Evolutionary conservation across 2,329 filamentous ascomycete species (phyloP), one percentile per base, ranked within the genome.

Genomic region (Blastomyces emzantsi): DNA sequence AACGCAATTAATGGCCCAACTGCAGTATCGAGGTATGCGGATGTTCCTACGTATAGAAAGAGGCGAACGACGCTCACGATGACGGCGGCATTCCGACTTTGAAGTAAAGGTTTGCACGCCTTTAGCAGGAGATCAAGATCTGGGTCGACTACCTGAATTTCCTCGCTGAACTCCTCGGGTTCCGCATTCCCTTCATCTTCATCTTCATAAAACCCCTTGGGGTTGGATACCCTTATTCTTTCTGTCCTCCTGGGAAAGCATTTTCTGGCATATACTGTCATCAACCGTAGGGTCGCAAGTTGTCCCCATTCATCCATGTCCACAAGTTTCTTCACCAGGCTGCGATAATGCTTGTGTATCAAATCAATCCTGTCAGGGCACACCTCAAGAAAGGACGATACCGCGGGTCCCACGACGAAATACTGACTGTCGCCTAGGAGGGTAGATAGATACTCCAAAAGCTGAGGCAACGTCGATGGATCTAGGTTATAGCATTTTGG

Each of bases 241-340:
- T 80, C 80, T 9, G 81, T 88, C 72, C 83, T 83, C 63, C 83
- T 82, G 0, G 94, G 92, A 69, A 99, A 99, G 74, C 91, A 97
- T 72, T 85, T 89, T 62, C 94, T 85, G 1, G 90, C 87, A 74
- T 99, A 99, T 28, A 87, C 80, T 1, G 89, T 88, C 85, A 97
- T 87, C 67, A 99, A 80, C 49, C 87, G 84, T 69, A 99, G 73
- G 2, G 90, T 90, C 1, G 91, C 89, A 62, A 97, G 76, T 77
- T 99, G 94, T 52, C 92, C 90, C 94, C 94, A 99, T 77, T 99
- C 94, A 72, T 99, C 94, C 94, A 99, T 99, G 73, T 99, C 94
- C 30, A 97, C 91, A 61, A 97, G 79, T 79, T 97, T 96, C 74
- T 87, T 90, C 66, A 96, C 87, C 66, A 99, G 79, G 45, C 85